phyloP scores from a whole-genome alignment of 129 eudicot genomes.

The Heracleum sosnowskyi region DNA sequence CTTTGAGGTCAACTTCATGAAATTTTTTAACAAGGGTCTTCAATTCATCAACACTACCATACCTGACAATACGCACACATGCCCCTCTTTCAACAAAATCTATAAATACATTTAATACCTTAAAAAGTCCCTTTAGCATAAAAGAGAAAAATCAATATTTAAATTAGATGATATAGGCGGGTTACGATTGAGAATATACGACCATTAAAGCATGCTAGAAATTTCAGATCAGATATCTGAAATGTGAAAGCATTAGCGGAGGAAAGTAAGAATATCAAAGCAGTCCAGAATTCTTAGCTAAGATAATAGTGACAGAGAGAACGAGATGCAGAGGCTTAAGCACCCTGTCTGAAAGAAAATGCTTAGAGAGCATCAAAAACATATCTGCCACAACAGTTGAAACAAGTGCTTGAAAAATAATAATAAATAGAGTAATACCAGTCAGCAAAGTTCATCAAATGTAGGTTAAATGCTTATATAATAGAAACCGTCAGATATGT shows the following conservation, averaged over 20 bases:
- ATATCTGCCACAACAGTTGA: neutral
- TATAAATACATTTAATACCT: neutral
- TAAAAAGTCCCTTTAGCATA: neutral
- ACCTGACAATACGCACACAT: conserved; percentile 32
- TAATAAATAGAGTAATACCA: neutral
- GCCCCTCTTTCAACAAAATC: neutral
- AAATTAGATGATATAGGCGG: too few species aligned
- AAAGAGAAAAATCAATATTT: neutral
- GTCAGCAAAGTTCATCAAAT: neutral
- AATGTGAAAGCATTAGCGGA: neutral
- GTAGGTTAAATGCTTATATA: neutral
- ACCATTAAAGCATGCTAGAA: neutral
- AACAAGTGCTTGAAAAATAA: neutral
- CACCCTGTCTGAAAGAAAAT: neutral
- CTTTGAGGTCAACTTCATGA: conserved; percentile 64
- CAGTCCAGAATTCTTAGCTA: neutral
- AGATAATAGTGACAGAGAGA: neutral
- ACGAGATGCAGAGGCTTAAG: neutral
- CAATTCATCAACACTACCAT: conserved; percentile 69
- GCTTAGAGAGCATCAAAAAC: neutral
- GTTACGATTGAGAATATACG: neutral
- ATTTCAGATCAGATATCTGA: neutral
- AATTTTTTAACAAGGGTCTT: conserved; percentile 56
- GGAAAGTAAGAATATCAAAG: neutral
- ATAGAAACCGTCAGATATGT: neutral